Percentiles rank a stretch among this genome's conserved stretches.
Evolutionary conservation across 179 eudicot species (phyloP).

Genomic region (Carnegiea gigantea): DNA sequence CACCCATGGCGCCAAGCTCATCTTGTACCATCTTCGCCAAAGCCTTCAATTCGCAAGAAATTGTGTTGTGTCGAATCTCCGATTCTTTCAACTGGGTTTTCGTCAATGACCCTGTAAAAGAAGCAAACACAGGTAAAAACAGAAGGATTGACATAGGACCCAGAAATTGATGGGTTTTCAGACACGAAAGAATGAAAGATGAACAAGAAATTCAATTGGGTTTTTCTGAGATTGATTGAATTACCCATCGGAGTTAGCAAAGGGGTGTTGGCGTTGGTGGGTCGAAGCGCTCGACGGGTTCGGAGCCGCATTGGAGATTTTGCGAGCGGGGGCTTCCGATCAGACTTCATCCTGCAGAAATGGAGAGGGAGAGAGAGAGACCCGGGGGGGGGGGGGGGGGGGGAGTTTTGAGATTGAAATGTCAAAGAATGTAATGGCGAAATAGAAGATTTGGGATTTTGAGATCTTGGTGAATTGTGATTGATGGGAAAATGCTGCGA

Average conservation of each 20-base stretch:
- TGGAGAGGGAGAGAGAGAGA: no score
- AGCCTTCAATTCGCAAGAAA: constrained; percentile 56
- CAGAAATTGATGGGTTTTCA: neutral
- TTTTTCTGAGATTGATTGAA: neutral
- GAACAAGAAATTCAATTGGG: neutral
- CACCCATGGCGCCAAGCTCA: constrained; percentile 37
- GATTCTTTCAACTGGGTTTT: constrained; percentile 41
- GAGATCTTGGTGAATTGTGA: neutral
- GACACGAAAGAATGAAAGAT: neutral
- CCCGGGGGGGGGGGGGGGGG: neutral
- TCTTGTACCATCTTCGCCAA: constrained; percentile 60
- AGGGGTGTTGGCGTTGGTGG: constrained; percentile 34
- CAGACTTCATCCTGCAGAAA: constrained; percentile 43
- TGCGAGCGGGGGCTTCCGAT: constrained; percentile 72
- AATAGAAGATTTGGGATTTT: neutral
- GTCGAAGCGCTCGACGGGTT: constrained; percentile 54
- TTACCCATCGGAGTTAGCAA: constrained; percentile 37
- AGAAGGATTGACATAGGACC: neutral
- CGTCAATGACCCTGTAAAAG: constrained; percentile 36
- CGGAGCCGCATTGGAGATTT: constrained; percentile 68
- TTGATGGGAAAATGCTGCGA: neutral
- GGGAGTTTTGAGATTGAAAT: neutral
- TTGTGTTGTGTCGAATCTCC: constrained; percentile 41
- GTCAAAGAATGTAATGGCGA: neutral
- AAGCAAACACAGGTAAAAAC: neutral